Conservation (phyloP, 2,329 filamentous ascomycete species). For the Xylaria multiplex region DNA sequence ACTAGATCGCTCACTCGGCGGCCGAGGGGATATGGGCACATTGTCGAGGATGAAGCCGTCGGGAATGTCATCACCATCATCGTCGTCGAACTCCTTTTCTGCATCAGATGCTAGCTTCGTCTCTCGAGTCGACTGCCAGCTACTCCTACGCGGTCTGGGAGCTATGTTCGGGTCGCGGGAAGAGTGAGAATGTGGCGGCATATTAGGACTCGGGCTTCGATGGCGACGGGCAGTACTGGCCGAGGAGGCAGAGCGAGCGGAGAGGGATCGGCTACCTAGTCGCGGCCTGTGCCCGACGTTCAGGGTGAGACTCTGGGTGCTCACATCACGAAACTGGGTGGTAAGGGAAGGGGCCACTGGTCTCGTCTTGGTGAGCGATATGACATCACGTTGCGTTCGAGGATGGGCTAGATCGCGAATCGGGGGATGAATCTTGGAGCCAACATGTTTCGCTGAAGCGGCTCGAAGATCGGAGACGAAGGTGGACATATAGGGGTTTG, state of each 20-base stretch:
- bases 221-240: conserved; percentile 54
- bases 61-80: conserved; percentile 81
- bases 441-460: conserved; percentile 46
- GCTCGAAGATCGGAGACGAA: conserved; percentile 57
- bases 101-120: conserved; percentile 76
- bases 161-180: conserved; percentile 56
- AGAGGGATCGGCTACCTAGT: conserved; percentile 49
- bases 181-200: conserved; percentile 53
- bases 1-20: conserved; percentile 63
- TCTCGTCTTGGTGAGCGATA: conserved; percentile 49
- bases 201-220: conserved; percentile 63
- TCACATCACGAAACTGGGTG: conserved; percentile 59
- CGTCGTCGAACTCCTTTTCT: conserved; percentile 79
- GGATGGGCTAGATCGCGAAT: conserved; percentile 46
- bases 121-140: conserved; percentile 74
- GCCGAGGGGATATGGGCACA: conserved; percentile 81
- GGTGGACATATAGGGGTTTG: conserved; percentile 62
- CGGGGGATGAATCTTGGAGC: conserved; percentile 43
- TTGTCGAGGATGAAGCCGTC: conserved; percentile 84
- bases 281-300: conserved; percentile 47
- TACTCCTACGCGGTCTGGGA: conserved; percentile 65
- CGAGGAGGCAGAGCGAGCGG: conserved; percentile 54
- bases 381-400: conserved; percentile 50
- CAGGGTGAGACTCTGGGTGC: conserved; percentile 52
- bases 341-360: conserved; percentile 59